phyloP scores from a whole-genome alignment of 176 grass and related monocot genomes.

The Urochloa ruziziensis region DNA sequence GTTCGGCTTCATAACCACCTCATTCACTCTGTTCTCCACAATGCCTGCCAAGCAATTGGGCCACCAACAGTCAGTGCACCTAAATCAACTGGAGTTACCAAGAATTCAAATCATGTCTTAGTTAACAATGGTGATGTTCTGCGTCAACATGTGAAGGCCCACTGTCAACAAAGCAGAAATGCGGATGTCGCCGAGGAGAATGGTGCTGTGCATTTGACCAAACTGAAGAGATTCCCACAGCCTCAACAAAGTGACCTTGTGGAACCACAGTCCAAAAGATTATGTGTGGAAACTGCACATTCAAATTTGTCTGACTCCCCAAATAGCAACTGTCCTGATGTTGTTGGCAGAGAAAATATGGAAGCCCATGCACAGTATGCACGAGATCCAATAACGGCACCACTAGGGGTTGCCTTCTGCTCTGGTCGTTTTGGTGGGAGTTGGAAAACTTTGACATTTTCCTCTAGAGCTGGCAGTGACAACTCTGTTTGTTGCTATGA shows the following conservation, averaged over 20 bases:
- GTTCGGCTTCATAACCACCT: constrained; percentile 61
- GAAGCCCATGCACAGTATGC: constrained; percentile 7
- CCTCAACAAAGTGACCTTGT: constrained; percentile 36
- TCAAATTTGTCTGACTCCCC: constrained; percentile 8
- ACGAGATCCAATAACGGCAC: constrained; percentile 35
- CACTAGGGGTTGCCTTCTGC: constrained; percentile 65
- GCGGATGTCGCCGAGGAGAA: constrained; percentile 4
- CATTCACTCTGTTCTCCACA: constrained; percentile 52
- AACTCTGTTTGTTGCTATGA: constrained; percentile 22
- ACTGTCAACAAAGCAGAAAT: background rate
- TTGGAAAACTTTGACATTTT: constrained; percentile 19
- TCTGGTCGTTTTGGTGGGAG: constrained; percentile 37
- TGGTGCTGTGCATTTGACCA: background rate
- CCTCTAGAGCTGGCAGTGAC: constrained; percentile 13
- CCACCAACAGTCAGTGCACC: constrained; percentile 13
- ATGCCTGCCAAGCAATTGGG: constrained; percentile 41
- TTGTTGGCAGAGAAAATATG: background rate
- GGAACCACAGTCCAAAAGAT: constrained; percentile 21
- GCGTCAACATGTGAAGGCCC: background rate
- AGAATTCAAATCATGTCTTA: background rate
- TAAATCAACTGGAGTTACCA: background rate
- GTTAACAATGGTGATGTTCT: background rate
- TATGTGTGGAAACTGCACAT: background rate
- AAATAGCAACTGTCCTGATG: constrained; percentile 22
- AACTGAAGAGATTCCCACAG: constrained; percentile 29